Percentiles rank a stretch among this genome's conserved stretches.
Evolutionary conservation across 2,329 filamentous ascomycete genomes (phyloP).

Genomic region (Passalora sequoiae): DNA sequence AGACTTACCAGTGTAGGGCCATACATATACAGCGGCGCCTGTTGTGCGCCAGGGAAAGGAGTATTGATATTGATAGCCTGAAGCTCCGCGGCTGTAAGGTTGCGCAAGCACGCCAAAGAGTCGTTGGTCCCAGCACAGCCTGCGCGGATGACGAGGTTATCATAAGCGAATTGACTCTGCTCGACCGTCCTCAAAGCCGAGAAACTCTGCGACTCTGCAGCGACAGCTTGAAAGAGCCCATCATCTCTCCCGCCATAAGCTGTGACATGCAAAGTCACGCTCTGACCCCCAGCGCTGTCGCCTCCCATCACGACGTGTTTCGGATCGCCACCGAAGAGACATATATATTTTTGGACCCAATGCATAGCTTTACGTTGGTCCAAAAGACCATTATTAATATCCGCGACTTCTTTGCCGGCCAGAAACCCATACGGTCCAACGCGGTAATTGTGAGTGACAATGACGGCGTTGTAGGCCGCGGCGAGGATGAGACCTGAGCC

Average conservation of each 20-base stretch:
- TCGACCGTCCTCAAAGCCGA: conserved; percentile 44
- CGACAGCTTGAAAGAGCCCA: conserved; percentile 49
- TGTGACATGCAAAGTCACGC: conserved; percentile 60
- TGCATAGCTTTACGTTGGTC: conserved; percentile 65
- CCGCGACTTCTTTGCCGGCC: conserved; percentile 54
- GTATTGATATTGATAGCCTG: conserved; percentile 45
- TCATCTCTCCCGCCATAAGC: conserved; percentile 48
- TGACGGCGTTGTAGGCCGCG: conserved; percentile 56
- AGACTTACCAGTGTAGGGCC: too few species aligned
- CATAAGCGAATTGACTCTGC: conserved; percentile 50
- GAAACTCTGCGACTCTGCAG: conserved; percentile 52
- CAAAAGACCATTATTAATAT: conserved; percentile 63
- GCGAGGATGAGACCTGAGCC: conserved; percentile 58
- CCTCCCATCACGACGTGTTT: conserved; percentile 64
- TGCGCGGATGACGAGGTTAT: conserved; percentile 48
- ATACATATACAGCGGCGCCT: conserved; percentile 48
- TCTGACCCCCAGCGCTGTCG: conserved; percentile 62
- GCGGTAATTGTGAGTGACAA: conserved; percentile 71
- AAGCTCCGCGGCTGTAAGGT: conserved; percentile 40
- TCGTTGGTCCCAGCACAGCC: conserved; percentile 39
- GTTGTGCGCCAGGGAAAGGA: conserved; percentile 42
- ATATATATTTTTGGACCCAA: conserved; percentile 65
- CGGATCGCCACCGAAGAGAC: conserved; percentile 64
- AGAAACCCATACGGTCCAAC: conserved; percentile 71
- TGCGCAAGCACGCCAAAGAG: conserved; percentile 48